Evolutionary conservation across 1,139 yeast species (phyloP).

Genomic region (Yamadazyma triangularis): DNA sequence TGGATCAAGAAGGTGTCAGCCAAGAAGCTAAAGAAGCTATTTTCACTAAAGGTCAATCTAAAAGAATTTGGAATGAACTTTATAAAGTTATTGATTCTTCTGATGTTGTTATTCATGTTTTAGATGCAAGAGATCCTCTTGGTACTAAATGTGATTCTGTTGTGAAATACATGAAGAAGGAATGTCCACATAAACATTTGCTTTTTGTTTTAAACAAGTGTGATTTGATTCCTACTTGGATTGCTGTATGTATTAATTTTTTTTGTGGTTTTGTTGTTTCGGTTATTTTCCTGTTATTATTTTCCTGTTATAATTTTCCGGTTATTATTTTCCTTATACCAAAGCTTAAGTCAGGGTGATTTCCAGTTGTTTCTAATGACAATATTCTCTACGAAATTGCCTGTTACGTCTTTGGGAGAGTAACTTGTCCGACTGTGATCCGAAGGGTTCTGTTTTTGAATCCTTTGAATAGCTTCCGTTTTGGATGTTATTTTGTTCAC

Average conservation of each 20-base stretch:
- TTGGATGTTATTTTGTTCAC: conserved; percentile 46
- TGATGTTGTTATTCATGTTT: conserved; percentile 92
- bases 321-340: conserved; percentile 18
- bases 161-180: conserved; percentile 87
- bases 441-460: conserved; percentile 6
- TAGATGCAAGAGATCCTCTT: conserved; percentile 95
- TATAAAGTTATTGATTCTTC: conserved; percentile 95
- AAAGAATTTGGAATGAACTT: conserved; percentile 97
- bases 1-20: conserved; percentile 74
- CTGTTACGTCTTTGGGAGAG: conserved; percentile 98
- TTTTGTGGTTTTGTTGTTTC: conserved; percentile 10
- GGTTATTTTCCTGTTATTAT: not conserved
- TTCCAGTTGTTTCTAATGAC: conserved; percentile 15
- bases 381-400: conserved; percentile 42
- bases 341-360: conserved; percentile 75
- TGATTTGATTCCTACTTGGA: conserved; percentile 99
- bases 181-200: conserved; percentile 95
- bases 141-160: conserved; percentile 95
- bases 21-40: conserved; percentile 93
- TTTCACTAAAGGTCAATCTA: conserved; percentile 95
- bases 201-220: conserved; percentile 94
- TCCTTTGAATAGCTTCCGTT: conserved; percentile 26
- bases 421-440: conserved; percentile 52
- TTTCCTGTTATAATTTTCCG: not conserved
- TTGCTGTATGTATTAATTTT: conserved; percentile 75